Evolutionary conservation across 2,329 filamentous ascomycete genomes (phyloP).

Genomic region (Fusarium metavorans): DNA sequence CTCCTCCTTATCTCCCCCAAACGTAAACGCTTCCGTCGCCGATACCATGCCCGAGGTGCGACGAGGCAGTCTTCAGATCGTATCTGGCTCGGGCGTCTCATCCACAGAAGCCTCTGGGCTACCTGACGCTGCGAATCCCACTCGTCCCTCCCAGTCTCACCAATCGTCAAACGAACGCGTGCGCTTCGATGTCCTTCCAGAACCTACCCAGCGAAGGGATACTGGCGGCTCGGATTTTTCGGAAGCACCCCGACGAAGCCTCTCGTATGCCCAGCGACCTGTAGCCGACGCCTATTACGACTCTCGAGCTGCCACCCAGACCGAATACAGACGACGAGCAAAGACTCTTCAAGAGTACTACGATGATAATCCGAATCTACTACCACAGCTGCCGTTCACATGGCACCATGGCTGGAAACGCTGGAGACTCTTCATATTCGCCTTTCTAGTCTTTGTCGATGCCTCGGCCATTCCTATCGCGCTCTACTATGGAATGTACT

Average conservation of each 20-base stretch:
- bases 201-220: conserved; percentile 19
- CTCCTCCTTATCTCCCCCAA: background rate
- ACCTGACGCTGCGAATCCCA: conserved; percentile 11
- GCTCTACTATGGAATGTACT: conserved; percentile 64
- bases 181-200: conserved; percentile 32
- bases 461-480: conserved; percentile 60
- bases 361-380: conserved; percentile 51
- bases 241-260: conserved; percentile 47
- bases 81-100: conserved; percentile 37
- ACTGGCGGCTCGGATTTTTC: conserved; percentile 27
- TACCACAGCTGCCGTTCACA: conserved; percentile 56
- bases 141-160: conserved; percentile 32
- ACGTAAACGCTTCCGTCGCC: background rate
- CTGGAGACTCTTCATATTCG: conserved; percentile 60
- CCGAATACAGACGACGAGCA: conserved; percentile 51
- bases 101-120: conserved; percentile 25
- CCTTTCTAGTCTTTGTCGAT: conserved; percentile 61
- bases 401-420: conserved; percentile 56
- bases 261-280: conserved; percentile 51
- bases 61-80: conserved; percentile 41
- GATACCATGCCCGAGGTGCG: conserved; percentile 47
- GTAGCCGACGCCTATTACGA: conserved; percentile 55
- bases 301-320: conserved; percentile 52
- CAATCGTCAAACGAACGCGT: conserved; percentile 24
- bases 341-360: conserved; percentile 55